Conservation (phyloP, 179 eudicot genomes). For the Sideroxylon spinosum region DNA sequence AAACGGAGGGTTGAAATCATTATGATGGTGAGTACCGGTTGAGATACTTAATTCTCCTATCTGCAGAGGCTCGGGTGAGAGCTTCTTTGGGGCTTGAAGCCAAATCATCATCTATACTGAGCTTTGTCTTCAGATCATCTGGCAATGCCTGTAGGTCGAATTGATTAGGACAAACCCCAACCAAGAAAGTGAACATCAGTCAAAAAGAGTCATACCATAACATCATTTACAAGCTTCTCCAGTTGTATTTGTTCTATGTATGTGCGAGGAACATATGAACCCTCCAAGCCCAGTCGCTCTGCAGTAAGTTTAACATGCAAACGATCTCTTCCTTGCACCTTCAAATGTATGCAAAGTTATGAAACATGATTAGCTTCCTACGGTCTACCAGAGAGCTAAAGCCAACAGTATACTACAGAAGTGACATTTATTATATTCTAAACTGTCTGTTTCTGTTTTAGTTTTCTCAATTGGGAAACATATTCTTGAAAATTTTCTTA, state of each 20-base stretch:
- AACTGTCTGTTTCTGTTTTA: background rate
- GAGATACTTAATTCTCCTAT: constrained; percentile 64
- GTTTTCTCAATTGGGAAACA: background rate
- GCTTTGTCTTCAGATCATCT: constrained; percentile 83
- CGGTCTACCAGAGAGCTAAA: background rate
- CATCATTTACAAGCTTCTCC: constrained; percentile 87
- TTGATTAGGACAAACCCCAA: constrained; percentile 21
- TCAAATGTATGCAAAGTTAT: background rate
- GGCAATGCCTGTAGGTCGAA: constrained; percentile 62
- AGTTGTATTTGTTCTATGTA: constrained; percentile 94
- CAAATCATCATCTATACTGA: constrained; percentile 82
- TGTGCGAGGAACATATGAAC: constrained; percentile 81
- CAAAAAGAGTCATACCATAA: constrained; percentile 54
- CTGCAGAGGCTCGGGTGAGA: constrained; percentile 84
- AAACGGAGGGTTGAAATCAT: constrained; percentile 1
- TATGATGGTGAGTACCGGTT: constrained; percentile 39
- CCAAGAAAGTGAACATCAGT: background rate
- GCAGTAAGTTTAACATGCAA: constrained; percentile 58
- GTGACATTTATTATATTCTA: background rate
- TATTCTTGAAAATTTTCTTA: background rate
- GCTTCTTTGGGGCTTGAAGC: constrained; percentile 94
- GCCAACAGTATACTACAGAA: background rate
- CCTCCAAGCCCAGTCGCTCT: constrained; percentile 75
- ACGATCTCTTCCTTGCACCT: constrained; percentile 98
- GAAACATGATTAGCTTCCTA: background rate